These are phyloP conservation scores for Rhizophora mangle DNA, from an alignment of 345 rosid genomes.

Conservation along the genomic window DNA sequence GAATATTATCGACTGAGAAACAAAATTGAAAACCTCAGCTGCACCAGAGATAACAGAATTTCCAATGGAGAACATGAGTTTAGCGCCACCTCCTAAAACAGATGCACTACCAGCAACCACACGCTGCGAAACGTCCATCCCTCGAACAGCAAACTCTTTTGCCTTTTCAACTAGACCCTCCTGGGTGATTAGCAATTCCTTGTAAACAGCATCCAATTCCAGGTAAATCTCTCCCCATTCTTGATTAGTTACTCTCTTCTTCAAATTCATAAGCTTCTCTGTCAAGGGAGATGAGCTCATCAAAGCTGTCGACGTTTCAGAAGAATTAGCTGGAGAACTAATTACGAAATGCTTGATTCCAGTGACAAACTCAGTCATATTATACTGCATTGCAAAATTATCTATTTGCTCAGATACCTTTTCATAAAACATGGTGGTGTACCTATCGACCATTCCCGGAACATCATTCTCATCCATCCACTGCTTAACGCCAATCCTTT, in stretches of 20 bases:
- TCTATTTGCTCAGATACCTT: slow-evolving; percentile 76
- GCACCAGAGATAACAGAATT: slow-evolving; percentile 77
- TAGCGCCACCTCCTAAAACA: slow-evolving; percentile 69
- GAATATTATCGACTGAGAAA: slow-evolving; percentile 79
- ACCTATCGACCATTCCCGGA: slow-evolving; percentile 76
- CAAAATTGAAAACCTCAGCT: slow-evolving; percentile 85
- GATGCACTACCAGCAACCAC: slow-evolving; percentile 72
- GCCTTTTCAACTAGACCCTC: slow-evolving; percentile 85
- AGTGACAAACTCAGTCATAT: slow-evolving; percentile 84
- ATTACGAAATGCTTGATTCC: slow-evolving; percentile 85
- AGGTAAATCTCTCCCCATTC: slow-evolving; percentile 80
- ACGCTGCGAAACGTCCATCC: slow-evolving; percentile 69
- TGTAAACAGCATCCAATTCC: slow-evolving; percentile 66
- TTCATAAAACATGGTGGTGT: slow-evolving; percentile 60
- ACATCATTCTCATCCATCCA: slow-evolving; percentile 99
- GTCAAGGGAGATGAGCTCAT: slow-evolving; percentile 65
- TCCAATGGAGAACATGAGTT: slow-evolving; percentile 58
- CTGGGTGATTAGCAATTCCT: slow-evolving; percentile 70
- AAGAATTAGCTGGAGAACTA: slow-evolving; percentile 43
- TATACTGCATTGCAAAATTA: slow-evolving; percentile 80
- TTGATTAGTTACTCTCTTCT: slow-evolving; percentile 43
- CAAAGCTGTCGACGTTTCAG: slow-evolving; percentile 48
- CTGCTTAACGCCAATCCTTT: slow-evolving; percentile 70
- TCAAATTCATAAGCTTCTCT: slow-evolving; percentile 66
- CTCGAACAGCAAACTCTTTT: slow-evolving; percentile 73